Conservation (phyloP, 2,329 filamentous ascomycete species). For the Beauveria sp. region DNA sequence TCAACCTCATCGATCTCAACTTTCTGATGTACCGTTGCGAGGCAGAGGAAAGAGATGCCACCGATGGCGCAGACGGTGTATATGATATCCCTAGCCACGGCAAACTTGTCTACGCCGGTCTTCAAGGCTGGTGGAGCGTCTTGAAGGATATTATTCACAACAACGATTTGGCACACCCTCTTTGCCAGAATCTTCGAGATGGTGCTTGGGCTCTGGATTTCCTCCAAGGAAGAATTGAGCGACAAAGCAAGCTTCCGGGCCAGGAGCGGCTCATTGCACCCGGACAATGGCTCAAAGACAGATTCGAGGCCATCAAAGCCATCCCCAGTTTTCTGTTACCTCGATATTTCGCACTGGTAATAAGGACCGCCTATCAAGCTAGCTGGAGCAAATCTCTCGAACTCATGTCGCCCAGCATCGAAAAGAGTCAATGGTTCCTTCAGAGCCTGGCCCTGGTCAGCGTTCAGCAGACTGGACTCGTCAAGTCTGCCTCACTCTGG, state of each 20-base stretch:
- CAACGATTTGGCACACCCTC: conserved; percentile 86
- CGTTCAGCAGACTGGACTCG: conserved; percentile 79
- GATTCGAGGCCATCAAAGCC: conserved; percentile 77
- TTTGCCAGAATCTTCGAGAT: conserved; percentile 86
- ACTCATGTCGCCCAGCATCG: conserved; percentile 70
- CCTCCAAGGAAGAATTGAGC: conserved; percentile 69
- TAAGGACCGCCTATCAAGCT: conserved; percentile 81
- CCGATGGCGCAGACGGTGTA: conserved; percentile 71
- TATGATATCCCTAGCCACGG: conserved; percentile 83
- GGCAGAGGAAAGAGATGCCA: conserved; percentile 75
- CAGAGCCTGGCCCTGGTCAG: conserved; percentile 87
- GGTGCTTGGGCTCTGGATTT: conserved; percentile 93
- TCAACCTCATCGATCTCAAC: conserved; percentile 79
- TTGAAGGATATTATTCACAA: conserved; percentile 75
- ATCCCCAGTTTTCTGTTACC: conserved; percentile 87
- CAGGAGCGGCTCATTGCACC: conserved; percentile 58
- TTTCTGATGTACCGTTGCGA: conserved; percentile 88
- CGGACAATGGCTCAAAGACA: conserved; percentile 70
- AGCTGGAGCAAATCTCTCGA: conserved; percentile 71
- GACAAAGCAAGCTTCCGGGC: conserved; percentile 54
- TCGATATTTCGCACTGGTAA: conserved; percentile 83
- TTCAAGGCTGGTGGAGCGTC: conserved; percentile 98
- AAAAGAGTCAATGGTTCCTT: conserved; percentile 78
- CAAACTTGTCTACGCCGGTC: conserved; percentile 81
- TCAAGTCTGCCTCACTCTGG: conserved; percentile 86